Percentiles rank a stretch among this genome's conserved stretches.
These are phyloP conservation scores for Beauveria varroae DNA, from an alignment of 2,329 filamentous ascomycete species.

Conservation along the genomic window DNA sequence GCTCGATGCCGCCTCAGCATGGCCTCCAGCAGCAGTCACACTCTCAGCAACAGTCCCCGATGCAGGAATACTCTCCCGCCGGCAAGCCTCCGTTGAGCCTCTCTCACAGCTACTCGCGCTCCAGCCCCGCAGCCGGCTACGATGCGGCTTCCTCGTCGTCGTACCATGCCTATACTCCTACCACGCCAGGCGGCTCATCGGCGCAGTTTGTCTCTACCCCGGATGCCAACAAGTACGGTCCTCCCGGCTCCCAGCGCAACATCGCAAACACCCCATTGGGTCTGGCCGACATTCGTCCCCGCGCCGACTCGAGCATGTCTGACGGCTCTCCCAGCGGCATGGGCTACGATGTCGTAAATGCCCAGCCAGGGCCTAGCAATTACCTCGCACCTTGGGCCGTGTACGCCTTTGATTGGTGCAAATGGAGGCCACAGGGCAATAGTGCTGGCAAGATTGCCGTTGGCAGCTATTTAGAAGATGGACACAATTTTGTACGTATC, in stretches of 20 bases:
- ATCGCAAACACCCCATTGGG: constrained; percentile 82
- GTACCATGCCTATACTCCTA: constrained; percentile 51
- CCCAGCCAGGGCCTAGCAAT: constrained; percentile 72
- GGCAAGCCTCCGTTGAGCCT: constrained; percentile 58
- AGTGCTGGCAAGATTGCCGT: constrained; percentile 89
- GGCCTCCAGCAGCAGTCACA: constrained; percentile 28
- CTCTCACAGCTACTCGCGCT: constrained; percentile 74
- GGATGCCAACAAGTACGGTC: constrained; percentile 45
- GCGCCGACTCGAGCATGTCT: constrained; percentile 72
- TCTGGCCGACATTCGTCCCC: constrained; percentile 82
- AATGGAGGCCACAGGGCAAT: constrained; percentile 78
- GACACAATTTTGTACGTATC: constrained; percentile 82
- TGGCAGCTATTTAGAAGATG: constrained; percentile 94
- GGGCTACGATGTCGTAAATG: constrained; percentile 58
- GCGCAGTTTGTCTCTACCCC: constrained; percentile 58
- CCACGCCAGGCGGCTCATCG: constrained; percentile 54
- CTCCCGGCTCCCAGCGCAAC: constrained; percentile 51
- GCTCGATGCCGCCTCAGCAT: constrained; percentile 25
- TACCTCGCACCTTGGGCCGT: constrained; percentile 92
- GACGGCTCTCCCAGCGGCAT: constrained; percentile 59
- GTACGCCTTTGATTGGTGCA: constrained; percentile 98
- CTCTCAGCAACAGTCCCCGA: constrained; percentile 29
- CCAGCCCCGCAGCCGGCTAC: constrained; percentile 63
- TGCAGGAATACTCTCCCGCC: constrained; percentile 54
- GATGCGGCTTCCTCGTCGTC: constrained; percentile 46